phyloP scores from a whole-genome alignment of 192 early-diverging fungal genomes.

The Gryganskiella cystojenkinii region DNA sequence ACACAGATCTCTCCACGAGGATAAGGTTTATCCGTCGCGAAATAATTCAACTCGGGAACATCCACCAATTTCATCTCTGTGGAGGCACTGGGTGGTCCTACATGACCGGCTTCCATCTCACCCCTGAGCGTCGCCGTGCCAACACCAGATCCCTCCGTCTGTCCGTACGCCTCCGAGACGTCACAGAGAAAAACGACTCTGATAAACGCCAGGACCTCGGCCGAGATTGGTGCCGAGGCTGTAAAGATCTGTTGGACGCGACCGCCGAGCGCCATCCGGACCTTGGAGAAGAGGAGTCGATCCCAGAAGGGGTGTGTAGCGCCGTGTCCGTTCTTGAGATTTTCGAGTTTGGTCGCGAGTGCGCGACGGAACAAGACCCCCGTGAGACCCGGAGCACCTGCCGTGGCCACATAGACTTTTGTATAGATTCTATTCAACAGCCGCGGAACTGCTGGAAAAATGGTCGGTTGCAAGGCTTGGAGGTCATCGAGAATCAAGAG shows the following conservation, averaged over 20 bases:
- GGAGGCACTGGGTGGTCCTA: slow-evolving; percentile 74
- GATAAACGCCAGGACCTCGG: slow-evolving; percentile 83
- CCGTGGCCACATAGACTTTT: slow-evolving; percentile 66
- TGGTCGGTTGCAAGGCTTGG: slow-evolving; percentile 78
- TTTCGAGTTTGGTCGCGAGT: slow-evolving; percentile 64
- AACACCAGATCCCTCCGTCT: slow-evolving; percentile 78
- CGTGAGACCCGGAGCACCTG: slow-evolving; percentile 67
- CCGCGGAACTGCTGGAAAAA: slow-evolving; percentile 86
- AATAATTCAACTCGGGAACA: slow-evolving; percentile 88
- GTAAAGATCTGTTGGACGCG: slow-evolving; percentile 75
- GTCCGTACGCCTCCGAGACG: slow-evolving; percentile 87
- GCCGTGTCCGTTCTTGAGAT: slow-evolving; percentile 67
- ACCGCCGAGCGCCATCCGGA: slow-evolving; percentile 80
- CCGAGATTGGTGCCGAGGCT: slow-evolving; percentile 81
- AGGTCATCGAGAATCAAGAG: slow-evolving; percentile 83
- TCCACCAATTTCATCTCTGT: slow-evolving; percentile 88
- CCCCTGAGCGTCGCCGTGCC: slow-evolving; percentile 58
- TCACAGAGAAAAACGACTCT: slow-evolving; percentile 78
- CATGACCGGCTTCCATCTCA: slow-evolving; percentile 79
- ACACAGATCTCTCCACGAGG: slow-evolving; percentile 90
- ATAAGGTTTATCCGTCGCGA: slow-evolving; percentile 73
- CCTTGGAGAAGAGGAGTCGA: slow-evolving; percentile 81
- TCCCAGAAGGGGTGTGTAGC: slow-evolving; percentile 87
- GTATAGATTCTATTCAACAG: slow-evolving; percentile 90
- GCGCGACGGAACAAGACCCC: slow-evolving; percentile 67